Evolutionary conservation across 805 yeast species (phyloP).

Genomic region (Myxozyma monticola): DNA sequence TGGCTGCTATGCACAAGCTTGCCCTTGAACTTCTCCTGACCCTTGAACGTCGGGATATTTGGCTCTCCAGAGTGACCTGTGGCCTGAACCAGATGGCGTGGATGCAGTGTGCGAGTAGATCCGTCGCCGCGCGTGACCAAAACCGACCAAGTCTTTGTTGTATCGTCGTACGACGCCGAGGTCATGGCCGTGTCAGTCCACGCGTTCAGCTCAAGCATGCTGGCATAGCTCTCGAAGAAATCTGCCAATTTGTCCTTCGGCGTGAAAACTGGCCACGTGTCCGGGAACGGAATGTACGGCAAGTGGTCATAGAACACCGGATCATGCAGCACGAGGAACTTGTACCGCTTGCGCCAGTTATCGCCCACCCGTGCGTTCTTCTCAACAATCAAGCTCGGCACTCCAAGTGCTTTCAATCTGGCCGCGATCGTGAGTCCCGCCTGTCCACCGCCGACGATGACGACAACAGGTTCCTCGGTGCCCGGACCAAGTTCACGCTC

Average conservation of each 20-base stretch:
- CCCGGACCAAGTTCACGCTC: conserved; percentile 34
- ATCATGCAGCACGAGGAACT: conserved; percentile 48
- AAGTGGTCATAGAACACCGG: conserved; percentile 48
- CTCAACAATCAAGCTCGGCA: conserved; percentile 45
- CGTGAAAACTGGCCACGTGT: conserved; percentile 46
- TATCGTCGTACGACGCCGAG: background rate
- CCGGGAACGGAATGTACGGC: conserved; percentile 46
- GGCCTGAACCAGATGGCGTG: conserved; percentile 44
- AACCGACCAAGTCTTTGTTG: background rate
- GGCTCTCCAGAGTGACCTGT: conserved; percentile 49
- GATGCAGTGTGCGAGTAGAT: conserved; percentile 28
- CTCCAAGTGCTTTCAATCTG: conserved; percentile 45
- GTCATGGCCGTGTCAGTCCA: no score
- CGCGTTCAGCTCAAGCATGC: conserved; percentile 44
- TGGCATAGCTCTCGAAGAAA: conserved; percentile 47
- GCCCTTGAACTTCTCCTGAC: conserved; percentile 43
- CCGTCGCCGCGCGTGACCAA: background rate
- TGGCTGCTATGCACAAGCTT: conserved; percentile 45
- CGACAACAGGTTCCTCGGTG: conserved; percentile 35
- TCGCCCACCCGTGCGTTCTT: conserved; percentile 45
- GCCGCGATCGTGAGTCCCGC: conserved; percentile 49
- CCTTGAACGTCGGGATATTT: conserved; percentile 41
- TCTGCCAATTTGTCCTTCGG: conserved; percentile 50
- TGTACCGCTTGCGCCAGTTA: conserved; percentile 50
- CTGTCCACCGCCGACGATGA: conserved; percentile 52